Conservation (phyloP, 805 yeast genomes). For the Saturnispora ahearnii region DNA sequence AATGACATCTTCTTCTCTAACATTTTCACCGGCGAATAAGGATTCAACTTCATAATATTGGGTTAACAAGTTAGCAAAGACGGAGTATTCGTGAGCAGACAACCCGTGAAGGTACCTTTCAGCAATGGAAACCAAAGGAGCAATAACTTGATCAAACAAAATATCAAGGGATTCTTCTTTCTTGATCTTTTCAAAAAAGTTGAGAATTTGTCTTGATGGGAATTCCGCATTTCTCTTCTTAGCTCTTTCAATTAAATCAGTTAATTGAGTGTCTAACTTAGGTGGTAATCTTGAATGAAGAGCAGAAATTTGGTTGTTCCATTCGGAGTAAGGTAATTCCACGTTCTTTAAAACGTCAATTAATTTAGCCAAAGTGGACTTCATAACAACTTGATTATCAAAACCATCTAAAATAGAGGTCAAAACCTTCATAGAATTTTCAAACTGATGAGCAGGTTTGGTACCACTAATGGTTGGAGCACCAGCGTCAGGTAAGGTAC, state of each 20-base stretch:
- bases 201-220: constrained; percentile 82
- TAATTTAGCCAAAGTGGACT: constrained; percentile 64
- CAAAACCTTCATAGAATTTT: constrained; percentile 48
- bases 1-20: constrained; percentile 83
- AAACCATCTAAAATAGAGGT: constrained; percentile 79
- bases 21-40: constrained; percentile 65
- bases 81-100: constrained; percentile 72
- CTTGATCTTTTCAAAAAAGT: constrained; percentile 55
- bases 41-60: constrained; percentile 73
- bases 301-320: constrained; percentile 81
- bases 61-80: constrained; percentile 58
- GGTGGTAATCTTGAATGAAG: constrained; percentile 83
- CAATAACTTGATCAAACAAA: constrained; percentile 49
- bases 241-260: constrained; percentile 57
- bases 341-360: constrained; percentile 67
- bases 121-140: constrained; percentile 68
- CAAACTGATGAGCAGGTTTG: constrained; percentile 72
- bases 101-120: constrained; percentile 65
- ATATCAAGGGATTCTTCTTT: constrained; percentile 39
- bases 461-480: constrained; percentile 75
- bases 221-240: constrained; percentile 65
- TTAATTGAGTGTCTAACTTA: constrained; percentile 60
- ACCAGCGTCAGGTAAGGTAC: constrained; percentile 85
- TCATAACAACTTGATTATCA: constrained; percentile 93
- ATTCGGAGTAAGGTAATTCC: constrained; percentile 86